A percentile compares a stretch with the other conserved stretches of the same genome.
Conservation (phyloP, 192 early-diverging fungal genomes). For the Linnemannia hyalina region DNA sequence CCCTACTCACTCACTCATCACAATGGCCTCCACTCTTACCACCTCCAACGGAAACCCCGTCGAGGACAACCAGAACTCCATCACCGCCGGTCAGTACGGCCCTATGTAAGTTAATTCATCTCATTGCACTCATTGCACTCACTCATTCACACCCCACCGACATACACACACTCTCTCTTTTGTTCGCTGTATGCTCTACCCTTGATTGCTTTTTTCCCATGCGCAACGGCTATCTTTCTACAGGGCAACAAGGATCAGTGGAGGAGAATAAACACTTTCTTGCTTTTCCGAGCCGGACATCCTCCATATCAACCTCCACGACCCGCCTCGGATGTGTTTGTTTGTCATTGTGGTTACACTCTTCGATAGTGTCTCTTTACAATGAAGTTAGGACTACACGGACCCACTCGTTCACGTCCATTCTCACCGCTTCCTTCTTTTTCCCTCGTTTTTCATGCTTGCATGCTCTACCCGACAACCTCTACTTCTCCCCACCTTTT, state of each 20-base stretch:
- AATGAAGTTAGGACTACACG: conserved; percentile 1
- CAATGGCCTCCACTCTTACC: conserved; percentile 40
- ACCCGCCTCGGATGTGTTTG: neutral
- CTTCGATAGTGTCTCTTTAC: conserved; percentile 1
- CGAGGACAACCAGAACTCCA: conserved; percentile 74
- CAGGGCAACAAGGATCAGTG: neutral
- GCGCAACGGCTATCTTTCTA: neutral
- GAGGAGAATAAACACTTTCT: neutral
- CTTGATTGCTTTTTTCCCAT: neutral
- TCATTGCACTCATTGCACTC: neutral
- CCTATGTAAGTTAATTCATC: conserved; percentile 58
- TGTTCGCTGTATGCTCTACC: neutral
- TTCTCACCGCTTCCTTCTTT: neutral
- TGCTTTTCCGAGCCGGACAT: no score
- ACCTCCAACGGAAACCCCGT: conserved; percentile 74
- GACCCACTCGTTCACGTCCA: neutral
- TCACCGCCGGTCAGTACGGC: conserved; percentile 70
- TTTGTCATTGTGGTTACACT: neutral
- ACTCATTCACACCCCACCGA: neutral
- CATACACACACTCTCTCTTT: neutral
- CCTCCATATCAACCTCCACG: no score
- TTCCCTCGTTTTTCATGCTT: neutral
- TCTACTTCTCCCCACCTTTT: neutral
- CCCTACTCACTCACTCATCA: conserved; percentile 14
- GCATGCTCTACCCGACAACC: neutral